phyloP scores from a whole-genome alignment of 75 land plant genomes.

The Cryptomeria japonica region DNA sequence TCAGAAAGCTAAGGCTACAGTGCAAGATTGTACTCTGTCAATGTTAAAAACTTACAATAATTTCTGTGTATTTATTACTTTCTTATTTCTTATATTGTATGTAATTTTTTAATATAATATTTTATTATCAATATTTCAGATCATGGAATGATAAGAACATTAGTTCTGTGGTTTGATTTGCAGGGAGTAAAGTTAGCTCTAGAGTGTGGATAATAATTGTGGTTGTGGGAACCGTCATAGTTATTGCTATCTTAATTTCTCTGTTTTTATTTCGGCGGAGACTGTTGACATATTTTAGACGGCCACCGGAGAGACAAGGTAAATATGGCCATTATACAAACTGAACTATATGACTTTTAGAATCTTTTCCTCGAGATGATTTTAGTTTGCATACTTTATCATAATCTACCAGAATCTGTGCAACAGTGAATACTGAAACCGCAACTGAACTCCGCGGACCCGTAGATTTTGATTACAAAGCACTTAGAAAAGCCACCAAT shows the following conservation, averaged over 20 bases:
- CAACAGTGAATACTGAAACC: conserved; percentile 23
- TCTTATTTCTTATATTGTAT: too few species aligned
- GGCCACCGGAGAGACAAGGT: neutral
- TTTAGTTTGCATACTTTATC: neutral
- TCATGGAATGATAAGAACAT: too few species aligned
- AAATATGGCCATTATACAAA: neutral
- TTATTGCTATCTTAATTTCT: neutral
- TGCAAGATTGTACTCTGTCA: too few species aligned
- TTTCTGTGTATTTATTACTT: too few species aligned
- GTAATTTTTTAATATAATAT: too few species aligned
- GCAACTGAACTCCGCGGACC: conserved; percentile 42
- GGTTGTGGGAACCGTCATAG: conserved; percentile 15
- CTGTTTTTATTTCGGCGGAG: neutral
- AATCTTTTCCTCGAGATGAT: neutral
- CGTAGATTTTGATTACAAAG: conserved; percentile 22
- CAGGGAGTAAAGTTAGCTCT: neutral
- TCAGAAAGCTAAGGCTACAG: too few species aligned
- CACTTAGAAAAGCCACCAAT: conserved; percentile 37
- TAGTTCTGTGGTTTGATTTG: neutral
- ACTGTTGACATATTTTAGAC: neutral
- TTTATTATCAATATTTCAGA: too few species aligned
- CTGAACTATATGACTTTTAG: neutral
- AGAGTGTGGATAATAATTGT: conserved; percentile 9
- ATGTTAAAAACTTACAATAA: too few species aligned
- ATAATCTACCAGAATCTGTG: neutral